These are phyloP conservation scores for Gossypium sturtianum DNA, from an alignment of 345 rosid species.

Conservation along the genomic window DNA sequence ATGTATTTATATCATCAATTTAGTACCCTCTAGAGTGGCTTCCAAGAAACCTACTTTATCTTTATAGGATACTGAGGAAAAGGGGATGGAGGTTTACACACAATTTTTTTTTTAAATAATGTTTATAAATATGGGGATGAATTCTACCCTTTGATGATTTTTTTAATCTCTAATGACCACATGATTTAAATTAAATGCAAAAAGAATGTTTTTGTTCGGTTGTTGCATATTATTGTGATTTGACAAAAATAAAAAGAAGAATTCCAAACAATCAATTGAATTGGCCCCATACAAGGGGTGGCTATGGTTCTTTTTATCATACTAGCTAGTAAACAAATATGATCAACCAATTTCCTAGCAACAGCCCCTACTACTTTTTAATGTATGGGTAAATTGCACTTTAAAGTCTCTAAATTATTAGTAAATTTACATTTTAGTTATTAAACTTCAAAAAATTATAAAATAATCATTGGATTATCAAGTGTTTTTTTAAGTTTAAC, in stretches of 20 bases:
- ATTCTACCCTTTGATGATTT: background rate
- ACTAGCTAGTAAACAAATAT: background rate
- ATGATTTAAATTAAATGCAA: background rate
- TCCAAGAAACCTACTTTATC: conserved; percentile 54
- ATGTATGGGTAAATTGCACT: too few relatives aligned
- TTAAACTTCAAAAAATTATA: too few relatives aligned
- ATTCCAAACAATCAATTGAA: background rate
- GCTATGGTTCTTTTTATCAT: background rate
- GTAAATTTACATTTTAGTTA: too few relatives aligned
- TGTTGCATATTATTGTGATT: background rate
- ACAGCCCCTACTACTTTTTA: too few relatives aligned
- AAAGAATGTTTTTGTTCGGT: conserved; percentile 10
- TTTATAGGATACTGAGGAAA: conserved; percentile 5
- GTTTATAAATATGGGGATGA: background rate
- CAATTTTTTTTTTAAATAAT: background rate
- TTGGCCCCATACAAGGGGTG: conserved; percentile 10
- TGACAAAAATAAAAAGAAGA: background rate
- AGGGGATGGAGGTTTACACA: background rate
- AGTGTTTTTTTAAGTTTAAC: too few relatives aligned
- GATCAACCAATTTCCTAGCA: conserved; percentile 3
- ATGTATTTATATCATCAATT: conserved; percentile 28
- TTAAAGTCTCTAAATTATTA: too few relatives aligned
- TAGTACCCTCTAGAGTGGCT: conserved; percentile 49
- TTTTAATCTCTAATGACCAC: background rate
- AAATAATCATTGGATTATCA: too few relatives aligned